Evolutionary conservation across 1,284 basidiomycete species (phyloP).

Genomic region (Amylostereum chailletii): DNA sequence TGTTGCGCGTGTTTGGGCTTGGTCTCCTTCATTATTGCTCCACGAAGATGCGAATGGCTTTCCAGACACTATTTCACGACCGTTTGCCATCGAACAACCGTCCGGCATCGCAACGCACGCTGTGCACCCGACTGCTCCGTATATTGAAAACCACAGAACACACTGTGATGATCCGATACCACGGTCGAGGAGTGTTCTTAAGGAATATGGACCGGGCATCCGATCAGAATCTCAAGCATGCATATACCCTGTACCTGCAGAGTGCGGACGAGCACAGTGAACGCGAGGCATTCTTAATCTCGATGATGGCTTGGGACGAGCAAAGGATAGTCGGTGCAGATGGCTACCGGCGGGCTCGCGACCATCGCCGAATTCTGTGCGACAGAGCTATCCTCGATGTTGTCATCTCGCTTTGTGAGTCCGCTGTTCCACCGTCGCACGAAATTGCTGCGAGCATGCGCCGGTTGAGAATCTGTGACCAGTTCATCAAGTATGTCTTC

Average conservation of each 20-base stretch:
- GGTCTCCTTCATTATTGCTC: conserved; percentile 4
- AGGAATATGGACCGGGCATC: conserved; percentile 10
- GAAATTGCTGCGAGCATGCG: too few species aligned
- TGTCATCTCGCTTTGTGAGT: too few species aligned
- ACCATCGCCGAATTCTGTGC: too few species aligned
- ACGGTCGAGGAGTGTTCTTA: background rate
- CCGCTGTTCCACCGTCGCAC: too few species aligned
- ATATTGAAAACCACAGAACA: background rate
- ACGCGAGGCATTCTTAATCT: conserved; percentile 23
- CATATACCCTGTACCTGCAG: conserved; percentile 25
- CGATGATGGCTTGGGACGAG: background rate
- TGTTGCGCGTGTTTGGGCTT: conserved; percentile 21
- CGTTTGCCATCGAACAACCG: background rate
- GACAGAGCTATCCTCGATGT: too few species aligned
- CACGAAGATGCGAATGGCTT: conserved; percentile 2
- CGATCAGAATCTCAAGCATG: conserved; percentile 22
- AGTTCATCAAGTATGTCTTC: too few species aligned
- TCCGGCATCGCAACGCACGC: background rate
- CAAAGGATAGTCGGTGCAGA: too few species aligned
- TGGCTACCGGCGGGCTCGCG: too few species aligned
- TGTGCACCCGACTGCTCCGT: conserved; percentile 1
- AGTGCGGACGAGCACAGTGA: conserved; percentile 24
- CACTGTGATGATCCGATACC: background rate
- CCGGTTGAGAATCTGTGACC: too few species aligned
- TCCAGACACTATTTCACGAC: conserved; percentile 2